A percentile compares a stretch with the other conserved stretches of the same genome.
These are phyloP conservation scores for Venturia nashicola DNA, from an alignment of 2,329 filamentous ascomycete species.

Conservation along the genomic window DNA sequence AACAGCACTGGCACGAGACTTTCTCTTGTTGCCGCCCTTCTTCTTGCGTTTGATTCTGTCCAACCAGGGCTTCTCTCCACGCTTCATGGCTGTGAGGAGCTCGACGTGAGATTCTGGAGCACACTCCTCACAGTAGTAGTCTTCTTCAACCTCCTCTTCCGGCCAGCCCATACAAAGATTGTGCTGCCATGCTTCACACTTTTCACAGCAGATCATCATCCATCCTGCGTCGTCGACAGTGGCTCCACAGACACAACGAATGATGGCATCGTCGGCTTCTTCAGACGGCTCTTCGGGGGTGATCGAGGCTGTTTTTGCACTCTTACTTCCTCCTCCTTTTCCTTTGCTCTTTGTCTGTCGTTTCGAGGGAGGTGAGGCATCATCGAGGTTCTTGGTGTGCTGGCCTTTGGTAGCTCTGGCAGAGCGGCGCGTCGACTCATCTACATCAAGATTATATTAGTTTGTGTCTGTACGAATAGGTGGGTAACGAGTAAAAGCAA, in stretches of 20 bases:
- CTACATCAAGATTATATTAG: constrained; percentile 29
- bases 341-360: constrained; percentile 35
- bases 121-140: constrained; percentile 91
- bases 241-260: constrained; percentile 86
- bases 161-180: constrained; percentile 88
- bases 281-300: constrained; percentile 38
- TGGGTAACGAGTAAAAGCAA: constrained; percentile 4
- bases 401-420: constrained; percentile 95
- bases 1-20: constrained; percentile 53
- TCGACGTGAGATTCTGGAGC: constrained; percentile 71
- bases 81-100: constrained; percentile 63
- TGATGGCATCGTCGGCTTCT: constrained; percentile 56
- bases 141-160: constrained; percentile 61
- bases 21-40: constrained; percentile 38
- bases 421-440: constrained; percentile 74
- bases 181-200: constrained; percentile 90
- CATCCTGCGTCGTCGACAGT: constrained; percentile 77
- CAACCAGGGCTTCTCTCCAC: constrained; percentile 82
- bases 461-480: constrained; percentile 10
- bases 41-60: constrained; percentile 42
- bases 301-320: constrained; percentile 28
- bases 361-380: constrained; percentile 21
- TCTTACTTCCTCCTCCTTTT: constrained; percentile 23
- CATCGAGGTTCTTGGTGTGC: constrained; percentile 75
- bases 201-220: constrained; percentile 92